Base-by-base conservation (phyloP, 2,329 filamentous ascomycete species). In the Calonectria crousiana region DNA sequence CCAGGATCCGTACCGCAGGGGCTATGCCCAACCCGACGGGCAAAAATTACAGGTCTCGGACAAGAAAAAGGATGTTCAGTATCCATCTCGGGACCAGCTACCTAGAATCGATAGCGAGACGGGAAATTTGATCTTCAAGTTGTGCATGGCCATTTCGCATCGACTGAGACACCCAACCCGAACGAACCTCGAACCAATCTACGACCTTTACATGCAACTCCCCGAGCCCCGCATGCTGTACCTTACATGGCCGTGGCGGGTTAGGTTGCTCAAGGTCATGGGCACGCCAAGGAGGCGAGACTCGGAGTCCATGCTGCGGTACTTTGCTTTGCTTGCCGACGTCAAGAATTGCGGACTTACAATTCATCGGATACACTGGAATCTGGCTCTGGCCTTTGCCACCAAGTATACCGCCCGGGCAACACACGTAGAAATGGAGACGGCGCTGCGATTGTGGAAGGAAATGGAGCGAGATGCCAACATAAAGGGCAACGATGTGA, bases 241-340 rank as follows among this genome's bases (percentile, higher is more conserved):
- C 67, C 81, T 93, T 3, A 85, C 86, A 11, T 85, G 86, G 74
- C 81, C 84, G 16, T 85, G 92, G 62, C 90, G 95, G 23, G 91
- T 92, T 68, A 84, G 87, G 10, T 86, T 98, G 26, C 86, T 98
- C 67, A 91, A 90, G 69, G 90, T 92, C 52, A 90, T 98, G 75
- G 92, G 93, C 26, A 89, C 90, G 58, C 90, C 92, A 11, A 87
- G 90, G 65, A 88, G 89, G 49, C 90, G 91, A 72, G 86, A 89
- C 65, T 84, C 89, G 20, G 87, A 85, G 76, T 89, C 92, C 60
- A 97, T 95, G 93, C 87, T 94, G 79, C 93, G 95, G 69, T 98
- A 96, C 84, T 93, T 98, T 76, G 92, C 92, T 6, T 87, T 98
- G 30, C 89, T 98, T 23, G 92, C 96, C 76, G 96, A 99, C 80